Evolutionary conservation across 768 basidiomycete species (phyloP), one percentile per base, ranked within the genome.

Genomic region (Termitomyces sp.): DNA sequence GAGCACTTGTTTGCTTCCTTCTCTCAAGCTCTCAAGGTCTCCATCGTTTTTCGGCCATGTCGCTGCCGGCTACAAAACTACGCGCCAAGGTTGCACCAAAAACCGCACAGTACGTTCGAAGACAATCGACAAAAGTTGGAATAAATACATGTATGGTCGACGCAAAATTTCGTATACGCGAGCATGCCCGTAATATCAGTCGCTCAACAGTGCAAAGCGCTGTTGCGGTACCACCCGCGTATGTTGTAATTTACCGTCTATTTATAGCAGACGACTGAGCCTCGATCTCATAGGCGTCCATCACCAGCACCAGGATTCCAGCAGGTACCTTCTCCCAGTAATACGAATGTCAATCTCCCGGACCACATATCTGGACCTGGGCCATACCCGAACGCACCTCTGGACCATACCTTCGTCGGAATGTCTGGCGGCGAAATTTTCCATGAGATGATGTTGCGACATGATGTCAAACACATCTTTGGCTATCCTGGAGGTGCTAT

Each of bases 391-490:
- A 76, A 75, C 59, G 71, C 74, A 21, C 77, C 77, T 40, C 71
- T 90, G 57, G 92, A 94, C 68, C 79, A 85, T 64, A 87, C 89
- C 8, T 98, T 99, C 66, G 80, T 98, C 53, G 97, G 96, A 47
- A 81, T 95, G 70, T 92, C 93, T 21, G 96, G 96, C 12, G 96
- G 96, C 26, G 83, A 98, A 71, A 98, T 99, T 67, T 97, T 99
- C 76, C 94, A 99, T 71, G 96, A 99, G 74, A 98, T 99, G 96
- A 96, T 99, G 92, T 85, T 95, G 58, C 82, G 96, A 45, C 97
- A 99, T 67, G 84, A 80, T 55, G 95, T 98, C 63, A 97, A 95
- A 71, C 92, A 98, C 65, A 81, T 99, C 45, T 98, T 99, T 65
- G 96, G 96, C 37, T 99, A 98, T 72, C 96, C 96, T 8, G 95